Evolutionary conservation across 139 green algal species (phyloP).

Genomic region (Chlorella vulgaris): DNA sequence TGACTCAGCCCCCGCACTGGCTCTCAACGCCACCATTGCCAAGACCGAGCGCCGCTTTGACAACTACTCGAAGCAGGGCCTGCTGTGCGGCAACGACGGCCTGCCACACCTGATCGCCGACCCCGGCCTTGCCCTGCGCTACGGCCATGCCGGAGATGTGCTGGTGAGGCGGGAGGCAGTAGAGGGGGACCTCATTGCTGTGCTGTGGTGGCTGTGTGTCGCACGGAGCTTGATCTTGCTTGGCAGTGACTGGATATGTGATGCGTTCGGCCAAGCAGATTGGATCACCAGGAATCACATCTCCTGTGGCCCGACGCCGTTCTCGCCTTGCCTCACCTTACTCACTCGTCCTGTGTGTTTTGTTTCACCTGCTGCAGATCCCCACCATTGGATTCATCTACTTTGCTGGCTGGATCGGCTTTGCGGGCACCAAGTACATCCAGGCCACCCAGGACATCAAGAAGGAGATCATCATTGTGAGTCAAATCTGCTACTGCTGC

Average conservation of each 20-base stretch:
- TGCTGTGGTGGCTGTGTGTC: not conserved
- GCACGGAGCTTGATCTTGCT: not conserved
- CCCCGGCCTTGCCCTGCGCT: constrained; percentile 91
- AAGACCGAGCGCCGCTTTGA: constrained; percentile 93
- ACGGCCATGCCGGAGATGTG: constrained; percentile 93
- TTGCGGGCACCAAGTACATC: constrained; percentile 93
- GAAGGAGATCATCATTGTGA: constrained; percentile 99
- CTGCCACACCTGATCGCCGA: constrained; percentile 98
- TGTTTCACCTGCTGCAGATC: constrained; percentile 60
- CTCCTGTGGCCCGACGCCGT: too few relatives aligned
- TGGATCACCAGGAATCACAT: too few relatives aligned
- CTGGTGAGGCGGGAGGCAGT: too few relatives aligned
- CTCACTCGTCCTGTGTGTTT: not conserved
- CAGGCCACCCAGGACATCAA: constrained; percentile 80
- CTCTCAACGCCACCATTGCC: constrained; percentile 94
- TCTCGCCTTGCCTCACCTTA: not conserved
- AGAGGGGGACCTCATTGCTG: too few relatives aligned
- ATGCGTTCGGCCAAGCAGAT: too few relatives aligned
- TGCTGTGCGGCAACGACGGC: constrained; percentile 98
- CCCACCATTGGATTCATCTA: constrained; percentile 98
- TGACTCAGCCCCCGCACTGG: constrained; percentile 84
- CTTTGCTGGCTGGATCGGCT: constrained; percentile 97
- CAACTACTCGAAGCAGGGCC: constrained; percentile 88
- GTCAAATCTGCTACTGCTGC: not conserved
- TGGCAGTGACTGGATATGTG: too few relatives aligned